Evolutionary conservation across 169 alveolate genomes (phyloP), one percentile per base, ranked within the genome.

Genomic region (Ichthyophthirius multifiliis): DNA sequence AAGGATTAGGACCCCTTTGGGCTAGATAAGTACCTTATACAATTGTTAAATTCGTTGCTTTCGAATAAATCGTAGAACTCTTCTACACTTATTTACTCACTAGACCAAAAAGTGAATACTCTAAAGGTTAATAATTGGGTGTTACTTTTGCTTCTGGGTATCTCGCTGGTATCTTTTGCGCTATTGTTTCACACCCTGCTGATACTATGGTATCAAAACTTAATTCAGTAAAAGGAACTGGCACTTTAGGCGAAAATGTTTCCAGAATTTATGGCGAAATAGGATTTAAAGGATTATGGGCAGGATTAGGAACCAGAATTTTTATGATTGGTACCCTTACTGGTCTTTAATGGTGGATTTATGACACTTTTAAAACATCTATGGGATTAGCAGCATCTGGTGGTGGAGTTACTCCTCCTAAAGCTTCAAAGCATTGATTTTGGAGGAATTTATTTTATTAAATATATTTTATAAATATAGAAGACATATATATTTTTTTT

Each of bases 321-420:
- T 74, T 98, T 77, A 98, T 98, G 99, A 95, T 98, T 71, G 99
- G 99, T 35, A 98, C 99, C 35, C 92, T 98, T 44, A 98, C 99
- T 27, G 99, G 99, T 39, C 90, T 98, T 64, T 99, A 98, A 90
- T 98, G 99, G 99, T 98, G 99, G 99, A 96, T 98, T 64, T 98
- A 98, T 89, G 99, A 98, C 89, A 89, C 97, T 48, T 98, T 97
- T 91, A 98, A 98, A 93, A 86, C 97, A 2, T 84, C 86, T 35
- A 81, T 67, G 9, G 86, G 86, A 45, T 62, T 79, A 12, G 55
- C 45, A 47, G 64, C 86, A 1, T 65, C 86, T 16, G 86, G 86
- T 39, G 81, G 86, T 30, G 62, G 63, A 23, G 16, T 73, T 65
- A 5, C 81, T 23, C 45, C 86, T 18, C 67, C 81, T 4, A 20